These are phyloP conservation scores for Bruguiera sexangula DNA, from an alignment of 345 rosid genomes.

Conservation along the genomic window DNA sequence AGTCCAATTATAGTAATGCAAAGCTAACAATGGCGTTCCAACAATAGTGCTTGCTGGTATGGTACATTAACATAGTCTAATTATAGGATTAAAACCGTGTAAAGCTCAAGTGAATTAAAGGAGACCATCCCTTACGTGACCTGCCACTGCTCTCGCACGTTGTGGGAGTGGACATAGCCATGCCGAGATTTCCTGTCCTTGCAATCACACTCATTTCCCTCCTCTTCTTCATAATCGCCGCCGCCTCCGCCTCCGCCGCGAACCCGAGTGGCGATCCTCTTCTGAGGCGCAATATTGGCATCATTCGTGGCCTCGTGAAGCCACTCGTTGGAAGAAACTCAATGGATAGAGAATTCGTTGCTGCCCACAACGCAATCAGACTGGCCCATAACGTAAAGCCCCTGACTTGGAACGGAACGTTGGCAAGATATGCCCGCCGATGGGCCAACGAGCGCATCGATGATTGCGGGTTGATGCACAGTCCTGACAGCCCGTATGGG, in stretches of 20 bases:
- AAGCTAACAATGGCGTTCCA: no score
- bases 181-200: not conserved
- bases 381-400: slow-evolving; percentile 21
- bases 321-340: not conserved
- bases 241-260: not conserved
- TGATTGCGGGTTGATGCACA: slow-evolving; percentile 44
- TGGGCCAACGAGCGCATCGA: slow-evolving; percentile 32
- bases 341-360: slow-evolving; percentile 12
- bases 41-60: no score
- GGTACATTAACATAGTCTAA: no score
- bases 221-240: not conserved
- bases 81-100: no score
- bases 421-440: slow-evolving; percentile 39
- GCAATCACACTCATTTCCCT: not conserved
- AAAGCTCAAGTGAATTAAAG: no score
- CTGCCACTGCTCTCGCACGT: no score
- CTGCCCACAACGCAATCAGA: slow-evolving; percentile 43
- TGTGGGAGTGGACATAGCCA: no score
- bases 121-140: no score
- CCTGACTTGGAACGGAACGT: slow-evolving; percentile 35
- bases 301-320: not conserved
- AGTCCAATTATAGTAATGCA: no score
- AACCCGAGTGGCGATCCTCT: not conserved
- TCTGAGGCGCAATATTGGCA: no score
- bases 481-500: slow-evolving; percentile 38